Base-by-base conservation (phyloP, 2,329 filamentous ascomycete genomes). In the Pyricularia grisea region DNA sequence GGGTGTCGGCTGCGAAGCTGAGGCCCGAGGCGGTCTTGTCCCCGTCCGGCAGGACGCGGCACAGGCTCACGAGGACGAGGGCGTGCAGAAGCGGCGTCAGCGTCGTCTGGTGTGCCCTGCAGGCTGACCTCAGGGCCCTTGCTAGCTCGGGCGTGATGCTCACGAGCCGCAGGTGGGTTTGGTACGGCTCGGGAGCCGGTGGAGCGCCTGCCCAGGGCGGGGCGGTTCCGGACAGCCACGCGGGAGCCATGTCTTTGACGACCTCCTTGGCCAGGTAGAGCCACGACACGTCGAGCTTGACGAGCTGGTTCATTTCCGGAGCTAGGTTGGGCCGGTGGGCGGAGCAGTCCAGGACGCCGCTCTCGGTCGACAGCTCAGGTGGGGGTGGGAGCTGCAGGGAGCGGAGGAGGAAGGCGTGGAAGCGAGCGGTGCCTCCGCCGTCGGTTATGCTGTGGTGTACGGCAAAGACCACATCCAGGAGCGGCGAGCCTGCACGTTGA, bases 361-460 rank as follows among this genome's bases (percentile, higher is more conserved):
- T 12, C 72, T 69, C n/a, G 73, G 72, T 1, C 12, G 60, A 30
- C 25, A 64, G 60, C 25, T 64, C n/a, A 2, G 23, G 60, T 30
- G 23, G 60, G 23, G 6, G 28, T 27, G 58, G 3, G 69, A 73
- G 20, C 28, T 64, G 25, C 0, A 87, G 76, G 4, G 83, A 79
- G 2, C 75, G 72, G 4, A 84, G 77, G 0, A 88, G 75, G 1
- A 78, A 76, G 33, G 78, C 74, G 70, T 88, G 86, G 71, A 88
- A 87, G 1, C 79, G 73, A 31, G 77, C 75, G 0, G 81, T 82
- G 71, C 82, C 81, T 14, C 80, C 77, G 1, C 86, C 86, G 71
- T 88, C 86, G 28, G 80, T 79, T 23, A 88, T 76, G 0, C 80
- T 78, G 71, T 88, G 86, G 70, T 88, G 86, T 42, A 78, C 84